phyloP scores from a whole-genome alignment of 148 eudicot species.

The Amaranthus palmeri region DNA sequence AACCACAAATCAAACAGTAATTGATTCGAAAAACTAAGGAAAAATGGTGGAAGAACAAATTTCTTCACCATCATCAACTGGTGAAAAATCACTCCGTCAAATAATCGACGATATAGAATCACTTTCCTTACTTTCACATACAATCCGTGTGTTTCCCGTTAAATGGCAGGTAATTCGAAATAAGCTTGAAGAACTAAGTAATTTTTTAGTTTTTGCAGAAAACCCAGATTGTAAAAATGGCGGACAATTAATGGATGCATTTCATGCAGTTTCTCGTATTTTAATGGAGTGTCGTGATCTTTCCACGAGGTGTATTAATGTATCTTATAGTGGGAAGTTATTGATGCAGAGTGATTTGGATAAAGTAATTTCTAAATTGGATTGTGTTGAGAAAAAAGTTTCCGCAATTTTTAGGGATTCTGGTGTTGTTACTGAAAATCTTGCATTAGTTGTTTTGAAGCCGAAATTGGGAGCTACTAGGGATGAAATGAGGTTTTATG shows the following conservation, averaged over 20 bases:
- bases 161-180: constrained; percentile 66
- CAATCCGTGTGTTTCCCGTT: constrained; percentile 49
- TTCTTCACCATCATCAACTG: constrained; percentile 18
- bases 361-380: constrained; percentile 38
- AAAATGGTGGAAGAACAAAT: constrained; percentile 38
- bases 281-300: constrained; percentile 37
- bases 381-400: constrained; percentile 29
- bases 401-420: constrained; percentile 33
- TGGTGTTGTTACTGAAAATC: constrained; percentile 40
- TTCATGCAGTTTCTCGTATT: constrained; percentile 27
- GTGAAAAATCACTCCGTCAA: constrained; percentile 27
- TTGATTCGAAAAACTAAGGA: no score
- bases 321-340: constrained; percentile 60
- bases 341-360: constrained; percentile 88
- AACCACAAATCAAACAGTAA: background rate
- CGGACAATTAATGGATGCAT: constrained; percentile 20
- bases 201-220: constrained; percentile 41
- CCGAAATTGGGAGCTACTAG: constrained; percentile 43
- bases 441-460: constrained; percentile 57
- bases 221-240: background rate
- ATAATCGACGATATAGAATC: constrained; percentile 36
- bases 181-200: constrained; percentile 61
- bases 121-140: constrained; percentile 43
- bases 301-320: constrained; percentile 40
- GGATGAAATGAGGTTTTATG: constrained; percentile 65